These are phyloP conservation scores for Lecanicillium sp. DNA, from an alignment of 2,329 filamentous ascomycete species.

Conservation along the genomic window DNA sequence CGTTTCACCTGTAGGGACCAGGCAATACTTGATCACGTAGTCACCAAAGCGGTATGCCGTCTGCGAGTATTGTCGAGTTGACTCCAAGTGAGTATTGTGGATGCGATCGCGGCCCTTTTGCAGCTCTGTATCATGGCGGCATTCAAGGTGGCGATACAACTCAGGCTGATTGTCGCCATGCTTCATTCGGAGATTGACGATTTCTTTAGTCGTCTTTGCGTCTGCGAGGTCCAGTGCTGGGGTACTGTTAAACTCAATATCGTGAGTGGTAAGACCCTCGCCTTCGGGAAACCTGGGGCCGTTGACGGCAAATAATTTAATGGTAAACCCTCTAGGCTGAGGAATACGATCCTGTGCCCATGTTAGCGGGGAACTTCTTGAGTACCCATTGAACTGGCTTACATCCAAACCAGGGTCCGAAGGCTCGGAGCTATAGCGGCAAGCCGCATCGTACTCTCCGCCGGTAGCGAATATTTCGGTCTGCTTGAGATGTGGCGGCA, in stretches of 20 bases:
- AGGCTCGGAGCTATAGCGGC: conserved; percentile 4
- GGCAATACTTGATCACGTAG: conserved; percentile 38
- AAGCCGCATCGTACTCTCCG: conserved; percentile 1
- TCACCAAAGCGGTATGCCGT: conserved; percentile 38
- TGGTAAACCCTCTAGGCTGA: conserved; percentile 36
- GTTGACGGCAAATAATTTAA: conserved; percentile 41
- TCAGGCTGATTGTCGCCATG: conserved; percentile 27
- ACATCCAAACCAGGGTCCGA: conserved; percentile 2
- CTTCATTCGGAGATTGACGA: conserved; percentile 30
- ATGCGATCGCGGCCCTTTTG: conserved; percentile 31
- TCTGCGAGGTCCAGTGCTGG: conserved; percentile 38
- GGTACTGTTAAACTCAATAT: conserved; percentile 42
- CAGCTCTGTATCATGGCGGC: conserved; percentile 14
- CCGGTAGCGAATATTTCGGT: conserved; percentile 29
- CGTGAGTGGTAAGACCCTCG: conserved; percentile 22
- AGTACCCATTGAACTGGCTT: not conserved
- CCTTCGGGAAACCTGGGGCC: conserved; percentile 32
- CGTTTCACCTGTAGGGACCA: conserved; percentile 31
- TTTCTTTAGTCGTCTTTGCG: conserved; percentile 35
- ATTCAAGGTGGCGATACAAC: conserved; percentile 32
- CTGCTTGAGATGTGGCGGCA: conserved; percentile 35
- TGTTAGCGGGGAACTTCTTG: conserved; percentile 19
- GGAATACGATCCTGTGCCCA: conserved; percentile 25
- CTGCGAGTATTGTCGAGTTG: conserved; percentile 29
- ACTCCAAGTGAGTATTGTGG: conserved; percentile 29